Percentiles rank a stretch among this genome's conserved stretches.
These are phyloP conservation scores for Staphylotrichum longicolle DNA, from an alignment of 495 filamentous ascomycete species.

Conservation along the genomic window DNA sequence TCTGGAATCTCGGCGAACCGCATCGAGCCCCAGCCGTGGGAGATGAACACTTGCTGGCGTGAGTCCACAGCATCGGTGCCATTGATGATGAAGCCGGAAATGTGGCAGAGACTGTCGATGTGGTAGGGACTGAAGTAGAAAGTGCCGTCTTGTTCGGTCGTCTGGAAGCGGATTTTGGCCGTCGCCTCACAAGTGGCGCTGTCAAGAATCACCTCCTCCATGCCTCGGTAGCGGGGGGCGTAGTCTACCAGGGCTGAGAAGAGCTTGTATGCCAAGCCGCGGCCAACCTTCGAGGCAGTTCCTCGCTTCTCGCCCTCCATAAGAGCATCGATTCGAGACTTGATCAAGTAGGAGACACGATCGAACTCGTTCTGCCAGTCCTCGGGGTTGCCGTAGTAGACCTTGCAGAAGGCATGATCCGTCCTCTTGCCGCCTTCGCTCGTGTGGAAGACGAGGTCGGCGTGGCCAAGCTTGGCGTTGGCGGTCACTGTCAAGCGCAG, in stretches of 20 bases:
- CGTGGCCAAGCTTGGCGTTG: constrained; percentile 40
- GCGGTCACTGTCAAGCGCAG: constrained; percentile 44
- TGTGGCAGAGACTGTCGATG: constrained; percentile 66
- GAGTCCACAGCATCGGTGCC: constrained; percentile 70
- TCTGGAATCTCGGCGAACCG: constrained; percentile 64
- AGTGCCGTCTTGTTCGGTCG: constrained; percentile 55
- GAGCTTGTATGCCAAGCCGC: constrained; percentile 74
- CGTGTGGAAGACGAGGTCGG: constrained; percentile 41
- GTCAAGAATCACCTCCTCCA: constrained; percentile 75
- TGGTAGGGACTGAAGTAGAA: constrained; percentile 69
- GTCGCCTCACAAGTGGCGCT: constrained; percentile 70
- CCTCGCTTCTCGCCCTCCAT: constrained; percentile 50
- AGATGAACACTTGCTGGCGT: constrained; percentile 69
- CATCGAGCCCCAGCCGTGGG: constrained; percentile 77
- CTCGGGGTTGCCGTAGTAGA: constrained; percentile 46
- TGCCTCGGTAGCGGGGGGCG: constrained; percentile 62
- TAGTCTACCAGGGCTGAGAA: constrained; percentile 72
- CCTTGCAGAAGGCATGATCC: constrained; percentile 53
- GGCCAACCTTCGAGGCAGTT: constrained; percentile 59
- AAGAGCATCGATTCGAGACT: constrained; percentile 50
- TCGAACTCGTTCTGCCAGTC: constrained; percentile 55
- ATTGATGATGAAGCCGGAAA: constrained; percentile 79
- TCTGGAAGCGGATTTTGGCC: constrained; percentile 64
- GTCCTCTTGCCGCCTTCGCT: constrained; percentile 44
- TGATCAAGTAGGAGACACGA: constrained; percentile 56